Evolutionary conservation across 176 grass and related monocot species (phyloP).

Genomic region (Avena insularis): DNA sequence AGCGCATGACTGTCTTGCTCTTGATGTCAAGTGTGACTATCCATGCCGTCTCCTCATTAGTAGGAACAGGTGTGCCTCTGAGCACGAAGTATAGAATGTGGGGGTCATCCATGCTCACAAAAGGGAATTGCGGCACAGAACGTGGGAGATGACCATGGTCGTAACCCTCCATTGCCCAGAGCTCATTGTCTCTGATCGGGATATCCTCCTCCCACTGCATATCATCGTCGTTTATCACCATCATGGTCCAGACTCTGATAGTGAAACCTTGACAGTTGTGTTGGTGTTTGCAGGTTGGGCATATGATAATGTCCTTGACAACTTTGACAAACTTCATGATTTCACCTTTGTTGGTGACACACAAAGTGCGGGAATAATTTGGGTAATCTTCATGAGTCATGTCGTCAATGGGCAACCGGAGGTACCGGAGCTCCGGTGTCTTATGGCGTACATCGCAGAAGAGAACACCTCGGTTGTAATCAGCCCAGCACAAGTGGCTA

Average conservation of each 20-base stretch:
- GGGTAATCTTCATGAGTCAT: not conserved
- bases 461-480: constrained; percentile 7
- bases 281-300: not conserved
- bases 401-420: not conserved
- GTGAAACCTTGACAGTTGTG: not conserved
- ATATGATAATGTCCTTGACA: not conserved
- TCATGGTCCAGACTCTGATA: not conserved
- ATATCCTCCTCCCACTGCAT: not conserved
- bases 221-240: not conserved
- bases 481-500: constrained; percentile 21
- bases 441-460: not conserved
- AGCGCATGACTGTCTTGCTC: not conserved
- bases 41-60: not conserved
- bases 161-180: constrained; percentile 4
- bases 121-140: not conserved
- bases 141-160: not conserved
- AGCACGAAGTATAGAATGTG: not conserved
- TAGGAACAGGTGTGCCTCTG: not conserved
- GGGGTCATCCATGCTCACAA: not conserved
- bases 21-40: not conserved
- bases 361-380: not conserved
- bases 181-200: not conserved
- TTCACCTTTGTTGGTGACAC: not conserved
- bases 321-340: constrained; percentile 1
- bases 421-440: not conserved